These are phyloP conservation scores for Fallopia convolvulus DNA, from an alignment of 148 eudicot species.

Conservation along the genomic window DNA sequence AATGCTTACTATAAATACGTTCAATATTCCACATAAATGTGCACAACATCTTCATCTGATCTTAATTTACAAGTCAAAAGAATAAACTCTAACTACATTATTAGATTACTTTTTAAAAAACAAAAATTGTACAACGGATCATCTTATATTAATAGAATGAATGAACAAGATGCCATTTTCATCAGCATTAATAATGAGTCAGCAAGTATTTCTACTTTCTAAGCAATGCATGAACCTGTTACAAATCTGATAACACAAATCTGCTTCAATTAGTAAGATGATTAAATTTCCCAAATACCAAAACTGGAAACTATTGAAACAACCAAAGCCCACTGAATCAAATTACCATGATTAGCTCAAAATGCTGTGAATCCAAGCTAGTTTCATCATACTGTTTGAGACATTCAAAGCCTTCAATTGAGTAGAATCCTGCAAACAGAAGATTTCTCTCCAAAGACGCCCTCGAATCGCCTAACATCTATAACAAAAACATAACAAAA, in stretches of 20 bases:
- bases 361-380: not conserved
- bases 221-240: no score
- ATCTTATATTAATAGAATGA: not conserved
- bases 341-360: slow-evolving; percentile 8
- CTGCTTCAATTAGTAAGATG: not conserved
- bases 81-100: no score
- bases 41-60: no score
- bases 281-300: not conserved
- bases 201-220: not conserved
- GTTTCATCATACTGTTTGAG: not conserved
- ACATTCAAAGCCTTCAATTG: slow-evolving; percentile 8
- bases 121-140: not conserved
- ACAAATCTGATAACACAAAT: not conserved
- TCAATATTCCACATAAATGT: no score
- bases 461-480: slow-evolving; percentile 7
- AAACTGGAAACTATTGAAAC: not conserved
- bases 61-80: no score
- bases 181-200: not conserved
- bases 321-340: not conserved
- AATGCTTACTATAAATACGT: not conserved
- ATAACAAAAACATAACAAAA: not conserved
- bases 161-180: not conserved
- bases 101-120: no score
- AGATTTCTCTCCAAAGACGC: slow-evolving; percentile 8
- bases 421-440: slow-evolving; percentile 7